Conservation (phyloP, 441 rosid genomes). For the Raphanus hybrid region DNA sequence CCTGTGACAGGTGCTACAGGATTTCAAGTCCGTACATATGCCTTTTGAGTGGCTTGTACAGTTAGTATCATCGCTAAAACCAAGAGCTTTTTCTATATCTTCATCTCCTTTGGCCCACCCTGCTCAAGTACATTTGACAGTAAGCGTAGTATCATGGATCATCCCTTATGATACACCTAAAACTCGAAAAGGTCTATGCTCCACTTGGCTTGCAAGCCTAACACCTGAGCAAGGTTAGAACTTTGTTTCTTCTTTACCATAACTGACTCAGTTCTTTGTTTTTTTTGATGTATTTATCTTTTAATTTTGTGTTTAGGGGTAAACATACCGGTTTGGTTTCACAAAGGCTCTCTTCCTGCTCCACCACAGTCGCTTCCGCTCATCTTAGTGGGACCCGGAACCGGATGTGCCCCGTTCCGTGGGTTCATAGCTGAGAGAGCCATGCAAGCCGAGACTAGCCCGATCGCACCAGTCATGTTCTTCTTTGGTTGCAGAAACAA, state of each 20-base stretch:
- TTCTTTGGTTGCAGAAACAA: constrained; percentile 90
- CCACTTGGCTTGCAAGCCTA: constrained; percentile 84
- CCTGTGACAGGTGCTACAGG: constrained; percentile 73
- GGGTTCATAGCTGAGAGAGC: constrained; percentile 90
- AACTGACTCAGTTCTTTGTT: constrained; percentile 24
- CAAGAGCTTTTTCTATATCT: constrained; percentile 90
- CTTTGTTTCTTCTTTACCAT: constrained; percentile 14
- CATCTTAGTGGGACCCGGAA: constrained; percentile 90
- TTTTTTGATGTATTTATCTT: not conserved
- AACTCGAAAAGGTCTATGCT: constrained; percentile 78
- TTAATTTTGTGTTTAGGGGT: constrained; percentile 48
- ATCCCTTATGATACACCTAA: constrained; percentile 85
- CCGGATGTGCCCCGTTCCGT: constrained; percentile 95
- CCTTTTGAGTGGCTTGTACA: constrained; percentile 97
- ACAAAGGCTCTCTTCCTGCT: constrained; percentile 77
- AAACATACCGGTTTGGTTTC: constrained; percentile 77
- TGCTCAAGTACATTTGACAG: constrained; percentile 84
- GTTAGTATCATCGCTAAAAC: constrained; percentile 83
- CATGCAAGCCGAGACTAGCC: constrained; percentile 50
- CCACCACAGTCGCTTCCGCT: constrained; percentile 78
- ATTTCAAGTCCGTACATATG: constrained; percentile 92
- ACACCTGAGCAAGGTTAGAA: constrained; percentile 69
- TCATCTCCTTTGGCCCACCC: constrained; percentile 88
- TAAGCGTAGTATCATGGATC: constrained; percentile 82
- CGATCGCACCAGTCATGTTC: constrained; percentile 70